Evolutionary conservation across 2,329 filamentous ascomycete species (phyloP).

Genomic region (Pleomassaria siparia): DNA sequence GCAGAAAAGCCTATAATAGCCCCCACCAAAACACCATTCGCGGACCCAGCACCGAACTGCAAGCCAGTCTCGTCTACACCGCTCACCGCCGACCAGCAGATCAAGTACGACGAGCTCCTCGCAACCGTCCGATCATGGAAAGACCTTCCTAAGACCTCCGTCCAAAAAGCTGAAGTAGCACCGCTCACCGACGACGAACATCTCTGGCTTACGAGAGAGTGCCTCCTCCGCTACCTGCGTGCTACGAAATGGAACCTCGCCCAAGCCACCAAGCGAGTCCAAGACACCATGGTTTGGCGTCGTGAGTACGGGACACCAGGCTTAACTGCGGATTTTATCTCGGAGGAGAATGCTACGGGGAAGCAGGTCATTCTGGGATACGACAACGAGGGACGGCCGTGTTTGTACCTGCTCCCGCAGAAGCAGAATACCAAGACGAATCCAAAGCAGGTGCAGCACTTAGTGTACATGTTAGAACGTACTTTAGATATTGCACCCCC

Average conservation of each 20-base stretch:
- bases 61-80: constrained; percentile 58
- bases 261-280: constrained; percentile 76
- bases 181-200: constrained; percentile 78
- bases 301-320: constrained; percentile 79
- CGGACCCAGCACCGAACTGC: constrained; percentile 49
- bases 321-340: constrained; percentile 83
- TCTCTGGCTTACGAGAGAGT: constrained; percentile 90
- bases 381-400: constrained; percentile 82
- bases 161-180: constrained; percentile 58
- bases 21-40: constrained; percentile 32
- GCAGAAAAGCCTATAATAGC: constrained; percentile 8
- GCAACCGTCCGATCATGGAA: constrained; percentile 70
- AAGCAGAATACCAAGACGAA: constrained; percentile 89
- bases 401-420: constrained; percentile 85
- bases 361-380: constrained; percentile 91
- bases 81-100: constrained; percentile 74
- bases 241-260: constrained; percentile 83
- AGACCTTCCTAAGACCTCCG: constrained; percentile 65
- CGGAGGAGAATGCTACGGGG: constrained; percentile 91
- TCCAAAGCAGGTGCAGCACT: constrained; percentile 85
- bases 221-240: constrained; percentile 86
- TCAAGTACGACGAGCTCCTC: constrained; percentile 80
- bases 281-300: constrained; percentile 81
- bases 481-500: constrained; percentile 84
- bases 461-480: constrained; percentile 94